A percentile compares a stretch with the other conserved stretches of the same genome.
Conservation (phyloP, 78 protist species). For the Dictyostelium citrinum region DNA sequence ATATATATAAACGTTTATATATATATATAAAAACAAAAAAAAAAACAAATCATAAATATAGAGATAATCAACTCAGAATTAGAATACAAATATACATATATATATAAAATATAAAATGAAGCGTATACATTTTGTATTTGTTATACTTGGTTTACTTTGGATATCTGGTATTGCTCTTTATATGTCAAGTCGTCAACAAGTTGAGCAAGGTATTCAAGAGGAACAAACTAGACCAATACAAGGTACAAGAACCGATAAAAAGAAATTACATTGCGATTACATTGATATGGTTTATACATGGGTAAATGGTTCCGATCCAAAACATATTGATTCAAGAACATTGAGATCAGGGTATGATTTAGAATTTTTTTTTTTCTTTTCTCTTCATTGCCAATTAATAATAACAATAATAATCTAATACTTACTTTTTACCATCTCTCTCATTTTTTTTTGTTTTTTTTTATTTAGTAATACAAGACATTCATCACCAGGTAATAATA, state of each 20-base stretch:
- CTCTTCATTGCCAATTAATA: too few species aligned
- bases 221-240: not conserved
- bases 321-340: conserved; percentile 15
- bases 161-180: not conserved
- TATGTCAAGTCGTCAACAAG: not conserved
- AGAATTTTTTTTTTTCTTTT: not conserved
- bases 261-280: not conserved
- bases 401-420: not conserved
- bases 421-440: not conserved
- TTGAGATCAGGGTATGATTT: conserved; percentile 11
- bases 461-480: not conserved
- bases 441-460: not conserved
- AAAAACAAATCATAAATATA: not conserved
- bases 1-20: too few species aligned
- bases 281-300: conserved; percentile 37
- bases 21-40: too few species aligned
- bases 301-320: conserved; percentile 30
- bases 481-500: conserved; percentile 40
- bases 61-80: not conserved
- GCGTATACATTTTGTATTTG: conserved; percentile 21
- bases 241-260: not conserved
- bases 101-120: conserved; percentile 26
- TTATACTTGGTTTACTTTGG: conserved; percentile 6
- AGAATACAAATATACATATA: too few species aligned
- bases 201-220: not conserved